Base-by-base conservation (phyloP, 768 basidiomycete species). In the Hortiboletus campestris region DNA sequence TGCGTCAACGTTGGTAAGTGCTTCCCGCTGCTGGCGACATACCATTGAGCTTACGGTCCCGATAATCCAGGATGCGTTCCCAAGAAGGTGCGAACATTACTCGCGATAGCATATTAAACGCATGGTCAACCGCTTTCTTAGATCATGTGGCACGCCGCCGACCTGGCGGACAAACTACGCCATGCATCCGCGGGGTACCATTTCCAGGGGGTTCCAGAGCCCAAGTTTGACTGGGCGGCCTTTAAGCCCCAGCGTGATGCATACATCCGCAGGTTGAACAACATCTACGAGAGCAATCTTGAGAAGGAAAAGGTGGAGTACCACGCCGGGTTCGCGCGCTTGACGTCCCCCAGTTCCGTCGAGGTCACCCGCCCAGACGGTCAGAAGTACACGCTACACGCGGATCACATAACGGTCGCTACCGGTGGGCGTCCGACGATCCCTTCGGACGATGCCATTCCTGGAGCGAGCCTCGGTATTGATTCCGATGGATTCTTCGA, bases 91-190 rank as follows among this genome's bases (percentile, higher is more conserved):
- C 63, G 19, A 46, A 43, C 10, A 34, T 13, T 5, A 16, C 45
- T 20, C 4, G 42, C 25, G 36, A 55, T 31, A 11, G 4, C 47
- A 32, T 38, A 6, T 43, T 29, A 22, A 53, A 41, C 38, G 1
- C 14, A 35, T 44, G 11, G 20, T 32, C 39, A 49, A 58, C 22
- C 42, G 4, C 9, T 32, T 55, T 51, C 54, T 14, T 29, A 96
- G 92, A 86, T 99, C 52, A 98, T 98, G 96, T 99, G 96, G 96
- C 89, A 94, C 59, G 92, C 93, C 39, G 90, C 91, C 28, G 92
- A 95, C 73, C 75, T 93, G 53, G 86, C 88, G 31, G 95, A 98
- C 66, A 91, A 88, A 70, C 73, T 98, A 34, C 78, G 79, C 28
- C 83, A 90, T 61, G 91, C 94, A 55, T 78, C 81, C 16, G 69